A percentile compares a stretch with the other conserved stretches of the same genome.
Evolutionary conservation across 2,329 filamentous ascomycete genomes (phyloP).

Genomic region (Emmonsiellopsis sp.): DNA sequence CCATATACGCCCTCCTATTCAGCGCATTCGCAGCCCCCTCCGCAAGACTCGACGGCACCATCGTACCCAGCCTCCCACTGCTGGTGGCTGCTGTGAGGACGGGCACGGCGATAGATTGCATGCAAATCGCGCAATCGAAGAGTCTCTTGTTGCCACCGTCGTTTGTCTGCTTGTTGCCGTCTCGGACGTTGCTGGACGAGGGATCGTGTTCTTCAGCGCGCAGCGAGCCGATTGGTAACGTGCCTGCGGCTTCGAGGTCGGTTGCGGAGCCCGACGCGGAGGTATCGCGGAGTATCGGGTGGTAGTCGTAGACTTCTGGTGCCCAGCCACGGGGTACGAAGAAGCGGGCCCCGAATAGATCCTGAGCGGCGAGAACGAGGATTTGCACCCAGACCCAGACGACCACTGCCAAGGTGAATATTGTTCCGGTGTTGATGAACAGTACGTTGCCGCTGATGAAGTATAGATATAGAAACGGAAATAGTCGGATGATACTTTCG

Average conservation of each 20-base stretch:
- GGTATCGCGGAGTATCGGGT: conserved; percentile 63
- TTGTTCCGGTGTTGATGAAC: conserved; percentile 61
- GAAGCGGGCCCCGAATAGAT: conserved; percentile 79
- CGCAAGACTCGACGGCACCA: conserved; percentile 22
- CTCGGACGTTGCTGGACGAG: conserved; percentile 16
- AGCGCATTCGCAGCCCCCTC: conserved; percentile 55
- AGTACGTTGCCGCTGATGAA: conserved; percentile 69
- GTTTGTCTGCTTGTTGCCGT: conserved; percentile 30
- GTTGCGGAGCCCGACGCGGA: conserved; percentile 48
- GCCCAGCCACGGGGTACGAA: conserved; percentile 63
- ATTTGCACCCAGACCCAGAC: conserved; percentile 87
- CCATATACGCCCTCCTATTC: conserved; percentile 82
- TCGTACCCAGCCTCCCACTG: conserved; percentile 18
- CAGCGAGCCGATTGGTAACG: conserved; percentile 66
- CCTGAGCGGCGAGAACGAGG: conserved; percentile 67
- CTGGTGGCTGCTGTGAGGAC: conserved; percentile 53
- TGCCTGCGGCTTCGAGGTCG: conserved; percentile 64
- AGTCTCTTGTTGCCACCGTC: conserved; percentile 44
- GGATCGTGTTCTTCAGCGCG: conserved; percentile 37
- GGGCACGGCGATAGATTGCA: conserved; percentile 82
- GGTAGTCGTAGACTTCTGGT: conserved; percentile 74
- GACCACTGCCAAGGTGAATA: conserved; percentile 54
- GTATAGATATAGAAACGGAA: conserved; percentile 82
- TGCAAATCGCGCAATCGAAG: conserved; percentile 93
- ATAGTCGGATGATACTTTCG: conserved; percentile 67